A percentile compares a stretch with the other conserved stretches of the same genome.
phyloP scores from a whole-genome alignment of 345 rosid genomes.

The Acer yangbiense region DNA sequence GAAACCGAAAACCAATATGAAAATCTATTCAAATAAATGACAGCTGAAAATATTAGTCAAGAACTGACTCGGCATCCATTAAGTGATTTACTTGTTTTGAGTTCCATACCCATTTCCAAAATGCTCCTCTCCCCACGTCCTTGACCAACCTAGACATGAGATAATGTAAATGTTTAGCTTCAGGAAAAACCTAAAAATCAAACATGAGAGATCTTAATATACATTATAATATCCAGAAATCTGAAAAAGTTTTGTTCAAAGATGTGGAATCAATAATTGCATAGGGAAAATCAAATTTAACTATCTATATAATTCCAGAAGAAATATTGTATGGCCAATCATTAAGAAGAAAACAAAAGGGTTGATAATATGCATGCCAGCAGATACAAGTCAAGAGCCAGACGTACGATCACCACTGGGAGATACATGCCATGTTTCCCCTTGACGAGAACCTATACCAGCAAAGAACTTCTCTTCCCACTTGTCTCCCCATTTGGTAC shows the following conservation, averaged over 20 bases:
- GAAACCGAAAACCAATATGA: neutral
- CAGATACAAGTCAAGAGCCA: conserved; percentile 11
- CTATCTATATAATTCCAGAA: neutral
- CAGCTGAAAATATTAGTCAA: neutral
- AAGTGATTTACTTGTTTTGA: conserved; percentile 2
- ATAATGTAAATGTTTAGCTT: neutral
- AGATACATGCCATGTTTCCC: conserved; percentile 99
- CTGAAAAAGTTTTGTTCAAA: too few species aligned
- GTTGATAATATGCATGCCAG: neutral
- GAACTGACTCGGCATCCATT: neutral
- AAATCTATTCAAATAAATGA: neutral
- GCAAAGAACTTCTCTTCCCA: conserved; percentile 99
- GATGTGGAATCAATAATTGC: neutral
- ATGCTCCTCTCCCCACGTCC: conserved; percentile 99
- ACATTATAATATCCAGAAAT: too few species aligned
- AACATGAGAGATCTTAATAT: too few species aligned
- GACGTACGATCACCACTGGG: conserved; percentile 75
- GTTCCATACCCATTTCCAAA: conserved; percentile 87
- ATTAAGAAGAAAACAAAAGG: neutral
- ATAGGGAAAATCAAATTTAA: neutral
- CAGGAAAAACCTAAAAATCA: too few species aligned
- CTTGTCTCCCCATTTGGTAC: conserved; percentile 99
- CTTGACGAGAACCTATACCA: conserved; percentile 96
- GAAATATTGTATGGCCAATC: neutral
- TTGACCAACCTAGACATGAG: conserved; percentile 77